Evolutionary conservation across 176 grass and related monocot genomes (phyloP).

Genomic region (Pontederia crassipes): DNA sequence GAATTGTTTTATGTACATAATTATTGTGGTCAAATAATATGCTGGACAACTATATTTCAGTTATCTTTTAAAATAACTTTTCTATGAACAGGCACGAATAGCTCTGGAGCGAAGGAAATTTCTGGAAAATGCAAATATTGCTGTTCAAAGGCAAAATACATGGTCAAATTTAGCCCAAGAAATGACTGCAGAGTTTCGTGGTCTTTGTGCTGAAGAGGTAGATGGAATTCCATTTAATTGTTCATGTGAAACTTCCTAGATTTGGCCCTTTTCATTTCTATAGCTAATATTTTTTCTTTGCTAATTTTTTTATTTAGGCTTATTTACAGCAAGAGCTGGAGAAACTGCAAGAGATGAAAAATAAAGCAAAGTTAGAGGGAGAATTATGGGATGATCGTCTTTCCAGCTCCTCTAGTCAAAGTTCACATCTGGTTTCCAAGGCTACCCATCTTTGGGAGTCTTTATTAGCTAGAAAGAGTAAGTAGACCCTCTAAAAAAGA

Average conservation of each 20-base stretch:
- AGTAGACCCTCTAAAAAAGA: not conserved
- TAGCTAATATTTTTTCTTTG: constrained; percentile 18
- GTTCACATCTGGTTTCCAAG: constrained; percentile 83
- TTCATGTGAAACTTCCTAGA: constrained; percentile 16
- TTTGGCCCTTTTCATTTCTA: not conserved
- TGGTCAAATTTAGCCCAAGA: constrained; percentile 99
- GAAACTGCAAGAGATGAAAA: constrained; percentile 81
- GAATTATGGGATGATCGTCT: constrained; percentile 80
- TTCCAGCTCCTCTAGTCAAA: constrained; percentile 71
- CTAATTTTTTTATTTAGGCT: constrained; percentile 47
- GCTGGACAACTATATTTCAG: too few species aligned
- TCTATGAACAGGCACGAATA: constrained; percentile 74
- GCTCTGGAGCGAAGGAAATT: constrained; percentile 93
- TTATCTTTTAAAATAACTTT: not conserved
- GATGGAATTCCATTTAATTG: not conserved
- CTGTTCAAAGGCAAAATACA: constrained; percentile 76
- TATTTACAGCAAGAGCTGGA: constrained; percentile 98
- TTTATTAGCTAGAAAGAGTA: constrained; percentile 92
- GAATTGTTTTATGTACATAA: too few species aligned
- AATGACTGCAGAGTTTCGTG: constrained; percentile 98
- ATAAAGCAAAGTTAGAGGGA: constrained; percentile 85
- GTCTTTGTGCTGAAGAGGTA: constrained; percentile 99
- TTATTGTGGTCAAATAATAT: too few species aligned
- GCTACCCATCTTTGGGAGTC: constrained; percentile 92
- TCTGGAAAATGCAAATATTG: constrained; percentile 87